These are phyloP conservation scores for Malassezia restricta DNA, from an alignment of 1,284 basidiomycete species.

Conservation along the genomic window DNA sequence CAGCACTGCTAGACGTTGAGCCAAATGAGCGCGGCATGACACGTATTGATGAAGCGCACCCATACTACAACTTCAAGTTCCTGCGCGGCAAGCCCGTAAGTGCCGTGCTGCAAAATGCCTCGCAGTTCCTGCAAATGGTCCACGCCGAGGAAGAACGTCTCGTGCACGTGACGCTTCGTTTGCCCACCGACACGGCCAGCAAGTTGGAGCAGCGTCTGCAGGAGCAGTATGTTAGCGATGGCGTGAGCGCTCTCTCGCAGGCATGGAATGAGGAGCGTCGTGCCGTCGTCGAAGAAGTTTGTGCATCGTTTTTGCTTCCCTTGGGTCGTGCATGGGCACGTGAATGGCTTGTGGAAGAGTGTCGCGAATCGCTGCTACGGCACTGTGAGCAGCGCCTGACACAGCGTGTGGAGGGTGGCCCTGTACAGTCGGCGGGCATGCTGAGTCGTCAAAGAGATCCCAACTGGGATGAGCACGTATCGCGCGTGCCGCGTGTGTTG, in stretches of 20 bases:
- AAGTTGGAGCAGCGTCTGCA: slow-evolving; percentile 50
- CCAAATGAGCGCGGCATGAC: slow-evolving; percentile 82
- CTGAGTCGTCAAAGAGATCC: slow-evolving; percentile 26
- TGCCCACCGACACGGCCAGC: slow-evolving; percentile 46
- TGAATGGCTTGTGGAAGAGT: slow-evolving; percentile 78
- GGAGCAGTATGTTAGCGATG: slow-evolving; percentile 72
- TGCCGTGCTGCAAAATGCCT: slow-evolving; percentile 51
- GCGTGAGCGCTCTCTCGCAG: slow-evolving; percentile 67
- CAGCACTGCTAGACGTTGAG: slow-evolving; percentile 66
- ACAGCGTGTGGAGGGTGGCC: slow-evolving; percentile 52
- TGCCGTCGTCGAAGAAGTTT: slow-evolving; percentile 63
- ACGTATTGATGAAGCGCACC: slow-evolving; percentile 80
- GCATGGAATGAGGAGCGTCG: slow-evolving; percentile 86
- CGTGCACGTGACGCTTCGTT: slow-evolving; percentile 62
- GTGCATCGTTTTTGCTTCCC: slow-evolving; percentile 70
- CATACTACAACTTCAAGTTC: slow-evolving; percentile 93
- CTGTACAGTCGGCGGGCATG: slow-evolving; percentile 53
- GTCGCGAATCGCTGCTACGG: slow-evolving; percentile 56
- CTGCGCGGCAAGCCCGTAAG: slow-evolving; percentile 65
- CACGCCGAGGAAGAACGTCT: slow-evolving; percentile 78
- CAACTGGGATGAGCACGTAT: slow-evolving; percentile 51
- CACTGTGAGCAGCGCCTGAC: slow-evolving; percentile 28
- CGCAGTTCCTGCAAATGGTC: slow-evolving; percentile 83
- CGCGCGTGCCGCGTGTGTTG: slow-evolving; percentile 69
- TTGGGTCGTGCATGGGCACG: slow-evolving; percentile 72